phyloP scores from a whole-genome alignment of 73 alveolate genomes.

The Blepharisma stoltei region DNA sequence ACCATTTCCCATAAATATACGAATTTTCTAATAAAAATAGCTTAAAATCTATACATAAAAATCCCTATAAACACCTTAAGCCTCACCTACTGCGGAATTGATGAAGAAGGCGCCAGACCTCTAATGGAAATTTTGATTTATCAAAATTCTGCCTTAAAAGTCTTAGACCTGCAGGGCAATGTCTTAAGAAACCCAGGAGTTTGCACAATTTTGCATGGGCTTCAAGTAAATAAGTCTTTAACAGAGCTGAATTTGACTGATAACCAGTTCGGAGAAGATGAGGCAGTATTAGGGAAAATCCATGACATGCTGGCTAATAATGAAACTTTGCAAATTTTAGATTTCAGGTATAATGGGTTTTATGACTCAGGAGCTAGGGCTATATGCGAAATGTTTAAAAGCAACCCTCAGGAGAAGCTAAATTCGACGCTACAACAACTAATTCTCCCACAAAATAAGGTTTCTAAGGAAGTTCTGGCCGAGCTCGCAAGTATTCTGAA shows the following conservation, averaged over 20 bases:
- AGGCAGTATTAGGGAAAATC: constrained; percentile 37
- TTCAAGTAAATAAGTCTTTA: constrained; percentile 41
- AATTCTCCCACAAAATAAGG: neutral
- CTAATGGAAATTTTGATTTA: constrained; percentile 41
- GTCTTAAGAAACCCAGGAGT: constrained; percentile 51
- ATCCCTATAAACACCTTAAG: constrained; percentile 42
- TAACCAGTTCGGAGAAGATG: constrained; percentile 49
- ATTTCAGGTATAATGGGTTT: constrained; percentile 32
- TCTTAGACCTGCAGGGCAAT: constrained; percentile 52
- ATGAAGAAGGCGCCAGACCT: constrained; percentile 47
- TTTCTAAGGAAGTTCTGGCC: neutral
- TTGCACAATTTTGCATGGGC: constrained; percentile 34
- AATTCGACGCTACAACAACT: neutral
- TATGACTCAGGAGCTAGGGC: constrained; percentile 27
- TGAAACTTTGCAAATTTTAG: neutral
- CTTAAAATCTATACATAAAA: too few relatives aligned
- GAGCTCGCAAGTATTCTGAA: neutral
- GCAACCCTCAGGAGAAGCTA: neutral
- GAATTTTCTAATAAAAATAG: too few relatives aligned
- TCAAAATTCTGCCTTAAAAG: constrained; percentile 42
- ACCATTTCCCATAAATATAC: too few relatives aligned
- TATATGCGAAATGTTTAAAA: neutral
- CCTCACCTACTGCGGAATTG: constrained; percentile 43
- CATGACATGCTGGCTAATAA: neutral
- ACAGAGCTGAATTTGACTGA: constrained; percentile 43